phyloP scores from a whole-genome alignment of 306 rosid species.

The Quercus parvula region DNA sequence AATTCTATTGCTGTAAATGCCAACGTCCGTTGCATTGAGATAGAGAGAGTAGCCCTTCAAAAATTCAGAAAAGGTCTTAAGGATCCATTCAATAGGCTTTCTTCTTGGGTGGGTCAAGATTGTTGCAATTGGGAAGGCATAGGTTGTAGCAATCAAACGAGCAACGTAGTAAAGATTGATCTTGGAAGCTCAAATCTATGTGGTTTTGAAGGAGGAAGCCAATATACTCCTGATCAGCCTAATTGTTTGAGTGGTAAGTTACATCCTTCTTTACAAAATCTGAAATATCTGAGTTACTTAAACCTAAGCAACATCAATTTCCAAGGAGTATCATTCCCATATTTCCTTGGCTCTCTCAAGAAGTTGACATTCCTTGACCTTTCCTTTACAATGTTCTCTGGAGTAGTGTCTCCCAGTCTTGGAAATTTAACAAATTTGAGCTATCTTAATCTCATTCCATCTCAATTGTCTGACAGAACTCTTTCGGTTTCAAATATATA shows the following conservation, averaged over 20 bases:
- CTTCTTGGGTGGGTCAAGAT: constrained; percentile 3
- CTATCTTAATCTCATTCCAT: background rate
- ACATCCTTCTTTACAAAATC: background rate
- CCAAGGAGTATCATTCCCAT: background rate
- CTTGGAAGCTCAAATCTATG: background rate
- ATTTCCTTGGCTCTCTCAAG: background rate
- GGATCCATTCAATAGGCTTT: background rate
- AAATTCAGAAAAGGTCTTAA: background rate
- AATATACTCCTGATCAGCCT: background rate
- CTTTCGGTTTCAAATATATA: background rate
- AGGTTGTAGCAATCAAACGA: background rate
- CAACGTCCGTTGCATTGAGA: background rate
- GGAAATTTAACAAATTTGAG: background rate
- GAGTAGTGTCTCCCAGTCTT: background rate
- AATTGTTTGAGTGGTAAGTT: background rate
- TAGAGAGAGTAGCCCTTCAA: constrained; percentile 11
- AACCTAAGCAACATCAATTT: constrained; percentile 2
- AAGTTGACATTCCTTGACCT: background rate
- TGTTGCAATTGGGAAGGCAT: constrained; percentile 3
- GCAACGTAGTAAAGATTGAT: constrained; percentile 8
- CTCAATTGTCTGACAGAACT: too few species aligned
- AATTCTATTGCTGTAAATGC: background rate
- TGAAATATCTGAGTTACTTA: background rate
- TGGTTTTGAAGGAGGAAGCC: too few species aligned
- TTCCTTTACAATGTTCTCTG: background rate